Percentiles rank a stretch among this genome's conserved stretches.
phyloP scores from a whole-genome alignment of 176 grass and related monocot species.

The Olyra latifolia region DNA sequence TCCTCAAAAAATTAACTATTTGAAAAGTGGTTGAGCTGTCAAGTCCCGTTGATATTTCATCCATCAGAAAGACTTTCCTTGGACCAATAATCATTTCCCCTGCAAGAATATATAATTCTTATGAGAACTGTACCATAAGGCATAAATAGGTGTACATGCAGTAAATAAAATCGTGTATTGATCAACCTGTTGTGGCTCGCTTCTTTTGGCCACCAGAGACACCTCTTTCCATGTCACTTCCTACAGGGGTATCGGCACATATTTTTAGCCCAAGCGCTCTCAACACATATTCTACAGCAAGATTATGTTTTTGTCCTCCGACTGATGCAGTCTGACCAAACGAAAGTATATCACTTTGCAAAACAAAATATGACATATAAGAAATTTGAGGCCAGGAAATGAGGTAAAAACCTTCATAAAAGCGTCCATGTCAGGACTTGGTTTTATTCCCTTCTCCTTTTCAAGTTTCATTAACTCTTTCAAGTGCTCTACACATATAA shows the following conservation, averaged over 20 bases:
- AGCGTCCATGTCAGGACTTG: slow-evolving; percentile 77
- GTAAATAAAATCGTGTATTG: neutral
- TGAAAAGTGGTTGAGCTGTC: slow-evolving; percentile 84
- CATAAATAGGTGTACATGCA: neutral
- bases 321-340: slow-evolving; percentile 54
- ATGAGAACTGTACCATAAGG: neutral
- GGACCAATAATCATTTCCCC: slow-evolving; percentile 85
- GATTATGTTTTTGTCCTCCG: slow-evolving; percentile 45
- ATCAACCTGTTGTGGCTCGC: slow-evolving; percentile 70
- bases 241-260: slow-evolving; percentile 74
- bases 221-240: slow-evolving; percentile 80
- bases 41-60: slow-evolving; percentile 87
- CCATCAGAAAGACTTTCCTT: slow-evolving; percentile 76
- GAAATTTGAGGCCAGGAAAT: neutral
- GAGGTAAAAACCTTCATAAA: slow-evolving; percentile 70
- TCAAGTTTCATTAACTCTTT: slow-evolving; percentile 61
- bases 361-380: neutral
- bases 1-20: slow-evolving; percentile 71
- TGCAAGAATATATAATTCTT: slow-evolving; percentile 21
- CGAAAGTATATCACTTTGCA: slow-evolving; percentile 6
- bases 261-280: slow-evolving; percentile 71
- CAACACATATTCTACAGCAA: slow-evolving; percentile 66
- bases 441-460: slow-evolving; percentile 47
- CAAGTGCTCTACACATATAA: slow-evolving; percentile 47
- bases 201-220: slow-evolving; percentile 85